These are phyloP conservation scores for Aquilaria malaccensis DNA, from an alignment of 345 rosid genomes.

Conservation along the genomic window DNA sequence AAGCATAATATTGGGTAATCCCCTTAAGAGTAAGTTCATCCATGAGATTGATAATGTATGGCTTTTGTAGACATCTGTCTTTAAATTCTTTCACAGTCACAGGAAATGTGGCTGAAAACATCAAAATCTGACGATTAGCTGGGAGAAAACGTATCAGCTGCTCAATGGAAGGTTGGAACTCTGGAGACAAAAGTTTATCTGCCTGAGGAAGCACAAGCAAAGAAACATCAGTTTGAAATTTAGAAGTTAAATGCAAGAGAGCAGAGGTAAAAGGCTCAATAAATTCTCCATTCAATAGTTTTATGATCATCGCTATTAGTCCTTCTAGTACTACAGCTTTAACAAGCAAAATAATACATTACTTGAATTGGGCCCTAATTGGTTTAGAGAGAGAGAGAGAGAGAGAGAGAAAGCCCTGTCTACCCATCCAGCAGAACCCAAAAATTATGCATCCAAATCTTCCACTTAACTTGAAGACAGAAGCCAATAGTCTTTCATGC, in stretches of 20 bases:
- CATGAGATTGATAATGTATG: conserved; percentile 88
- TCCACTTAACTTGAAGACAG: too few species aligned
- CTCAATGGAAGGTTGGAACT: conserved; percentile 88
- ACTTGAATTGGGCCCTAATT: too few species aligned
- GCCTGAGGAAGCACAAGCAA: conserved; percentile 44
- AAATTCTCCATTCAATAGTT: neutral
- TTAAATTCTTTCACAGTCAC: conserved; percentile 90
- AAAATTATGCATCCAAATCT: too few species aligned
- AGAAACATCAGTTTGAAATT: conserved; percentile 19
- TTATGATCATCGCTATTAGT: too few species aligned
- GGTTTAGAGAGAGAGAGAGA: too few species aligned
- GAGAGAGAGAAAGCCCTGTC: too few species aligned
- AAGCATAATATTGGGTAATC: conserved; percentile 85
- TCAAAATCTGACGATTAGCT: conserved; percentile 66
- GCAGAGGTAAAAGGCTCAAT: neutral
- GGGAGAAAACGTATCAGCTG: conserved; percentile 80
- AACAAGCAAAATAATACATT: too few species aligned
- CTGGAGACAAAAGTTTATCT: conserved; percentile 86
- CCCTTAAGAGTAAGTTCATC: conserved; percentile 96
- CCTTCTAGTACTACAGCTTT: too few species aligned
- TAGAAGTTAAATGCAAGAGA: neutral
- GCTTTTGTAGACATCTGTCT: conserved; percentile 68
- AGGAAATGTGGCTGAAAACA: conserved; percentile 93
- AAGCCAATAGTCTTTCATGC: too few species aligned
- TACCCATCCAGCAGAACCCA: too few species aligned